Conservation (phyloP, 371 early-diverging fungal genomes). For the Phascolomyces articulosus region DNA sequence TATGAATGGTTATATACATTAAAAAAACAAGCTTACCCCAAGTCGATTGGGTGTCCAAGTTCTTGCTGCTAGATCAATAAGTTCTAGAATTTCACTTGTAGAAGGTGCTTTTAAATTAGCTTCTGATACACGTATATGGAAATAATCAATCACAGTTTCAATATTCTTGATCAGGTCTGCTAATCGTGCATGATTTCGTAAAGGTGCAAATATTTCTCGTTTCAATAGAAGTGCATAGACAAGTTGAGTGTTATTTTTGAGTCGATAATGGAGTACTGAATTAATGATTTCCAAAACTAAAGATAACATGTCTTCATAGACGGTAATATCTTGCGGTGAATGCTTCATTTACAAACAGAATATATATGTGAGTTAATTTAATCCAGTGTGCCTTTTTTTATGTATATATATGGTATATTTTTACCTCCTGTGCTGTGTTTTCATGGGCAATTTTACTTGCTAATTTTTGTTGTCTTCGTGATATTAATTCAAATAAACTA, state of each 20-base stretch:
- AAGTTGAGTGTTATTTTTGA: conserved; percentile 74
- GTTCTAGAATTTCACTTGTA: conserved; percentile 62
- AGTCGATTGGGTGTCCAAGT: conserved; percentile 70
- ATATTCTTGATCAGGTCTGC: conserved; percentile 66
- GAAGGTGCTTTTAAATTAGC: conserved; percentile 71
- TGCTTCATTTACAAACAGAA: background rate
- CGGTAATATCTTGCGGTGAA: conserved; percentile 43
- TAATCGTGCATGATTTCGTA: conserved; percentile 56
- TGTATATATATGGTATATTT: background rate
- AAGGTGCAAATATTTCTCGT: conserved; percentile 65
- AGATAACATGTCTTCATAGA: conserved; percentile 71
- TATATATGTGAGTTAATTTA: background rate
- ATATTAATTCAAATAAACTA: conserved; percentile 70
- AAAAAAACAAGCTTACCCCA: conserved; percentile 36
- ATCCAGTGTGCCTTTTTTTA: background rate
- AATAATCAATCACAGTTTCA: conserved; percentile 67
- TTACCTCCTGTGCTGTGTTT: conserved; percentile 28
- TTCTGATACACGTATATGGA: conserved; percentile 64
- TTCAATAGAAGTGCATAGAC: conserved; percentile 74
- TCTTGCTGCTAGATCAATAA: conserved; percentile 69
- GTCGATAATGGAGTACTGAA: conserved; percentile 61
- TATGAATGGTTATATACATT: too few relatives aligned
- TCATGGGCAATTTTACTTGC: conserved; percentile 36
- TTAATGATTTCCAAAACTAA: conserved; percentile 75
- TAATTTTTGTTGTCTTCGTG: conserved; percentile 67